Base-by-base conservation (phyloP, 768 basidiomycete genomes). In the Boletus barrowsii region DNA sequence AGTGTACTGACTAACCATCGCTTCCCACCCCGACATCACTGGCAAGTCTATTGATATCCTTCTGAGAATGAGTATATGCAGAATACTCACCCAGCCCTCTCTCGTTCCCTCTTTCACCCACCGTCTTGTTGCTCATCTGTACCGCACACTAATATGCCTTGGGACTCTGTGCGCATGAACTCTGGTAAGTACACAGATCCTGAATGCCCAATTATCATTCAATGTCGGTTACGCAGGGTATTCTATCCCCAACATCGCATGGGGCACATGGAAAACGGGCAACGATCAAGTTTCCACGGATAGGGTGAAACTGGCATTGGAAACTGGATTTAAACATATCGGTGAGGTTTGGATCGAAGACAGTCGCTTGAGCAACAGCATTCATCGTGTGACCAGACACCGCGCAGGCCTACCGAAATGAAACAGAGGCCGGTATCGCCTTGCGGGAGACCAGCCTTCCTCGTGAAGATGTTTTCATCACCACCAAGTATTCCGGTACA, bases 241-340 rank as follows among this genome's bases (percentile, higher is more conserved):
- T 47, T 61, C 54, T 26, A 75, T 71, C 65, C 73, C 79, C 14
- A 68, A 75, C 55, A 75, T 88, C 42, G 84, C 77, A 57, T 84
- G 83, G 61, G 86, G 84, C 30, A 86, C 86, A 4, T 86, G 84
- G 81, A 81, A 74, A 40, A 58, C 83, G n/a, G 83, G 82, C 2
- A 79, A 81, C 42, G 84, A 83, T 1, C 76, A 80, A 54, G 72
- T 67, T 26, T 68, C 80, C 5, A 74, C 74, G 22, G 75, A 79
- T 62, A 76, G 79, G 59, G 82, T 88, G 26, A 82, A 81, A 59
- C 82, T 84, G 62, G 84, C 84, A 4, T 69, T 87, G 42, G 76
- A 77, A 1, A 76, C 79, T 9, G 84, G 85, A 3, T 86, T 86
- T 72, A 71, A 70, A 44, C 85, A 29, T 29, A 29, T 29, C 8